A percentile compares a stretch with the other conserved stretches of the same genome.
Evolutionary conservation across 306 rosid species (phyloP).

Genomic region (Pterocarpus santalinus): DNA sequence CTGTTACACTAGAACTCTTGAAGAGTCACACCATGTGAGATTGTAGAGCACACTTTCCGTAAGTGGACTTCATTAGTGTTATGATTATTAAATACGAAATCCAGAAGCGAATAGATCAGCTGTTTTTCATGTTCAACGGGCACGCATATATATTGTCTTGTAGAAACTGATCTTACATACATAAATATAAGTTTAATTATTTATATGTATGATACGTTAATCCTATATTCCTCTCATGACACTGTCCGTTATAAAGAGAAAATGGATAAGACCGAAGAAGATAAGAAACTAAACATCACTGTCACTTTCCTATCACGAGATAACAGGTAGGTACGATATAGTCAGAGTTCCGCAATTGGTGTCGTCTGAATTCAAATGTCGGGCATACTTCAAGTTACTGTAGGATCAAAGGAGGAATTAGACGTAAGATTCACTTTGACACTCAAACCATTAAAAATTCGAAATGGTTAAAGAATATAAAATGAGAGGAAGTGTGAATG

Average conservation of each 20-base stretch:
- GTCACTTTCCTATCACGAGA: background rate
- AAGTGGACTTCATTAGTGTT: constrained; percentile 33
- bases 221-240: background rate
- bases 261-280: background rate
- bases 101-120: constrained; percentile 20
- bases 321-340: background rate
- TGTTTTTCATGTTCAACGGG: constrained; percentile 1
- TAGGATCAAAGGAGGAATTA: background rate
- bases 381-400: background rate
- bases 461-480: too few species aligned
- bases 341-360: background rate
- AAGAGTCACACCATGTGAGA: constrained; percentile 56
- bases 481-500: too few species aligned
- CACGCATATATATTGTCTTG: constrained; percentile 16
- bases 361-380: background rate
- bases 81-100: constrained; percentile 30
- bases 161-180: background rate
- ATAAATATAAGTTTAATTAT: background rate
- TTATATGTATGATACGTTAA: background rate
- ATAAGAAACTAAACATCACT: background rate
- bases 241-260: background rate
- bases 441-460: too few species aligned
- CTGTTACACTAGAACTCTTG: constrained; percentile 51
- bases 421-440: background rate
- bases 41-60: constrained; percentile 50